Percentiles rank a stretch among this genome's conserved stretches.
Evolutionary conservation across 176 grass and related monocot genomes (phyloP).

Genomic region (Chloris gayana): DNA sequence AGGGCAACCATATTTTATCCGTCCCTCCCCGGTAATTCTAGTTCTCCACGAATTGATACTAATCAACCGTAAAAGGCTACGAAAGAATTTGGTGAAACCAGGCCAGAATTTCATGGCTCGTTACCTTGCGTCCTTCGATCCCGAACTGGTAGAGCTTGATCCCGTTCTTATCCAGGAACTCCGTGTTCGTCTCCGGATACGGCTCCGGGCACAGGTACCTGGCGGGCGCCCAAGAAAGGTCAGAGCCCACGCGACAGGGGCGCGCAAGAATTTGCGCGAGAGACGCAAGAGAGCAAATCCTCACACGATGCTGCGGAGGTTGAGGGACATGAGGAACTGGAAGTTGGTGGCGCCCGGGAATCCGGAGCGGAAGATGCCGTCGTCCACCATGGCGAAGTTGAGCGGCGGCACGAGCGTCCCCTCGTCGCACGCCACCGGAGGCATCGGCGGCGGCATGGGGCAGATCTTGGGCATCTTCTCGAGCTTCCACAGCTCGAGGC

Average conservation of each 20-base stretch:
- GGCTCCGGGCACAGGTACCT: constrained; percentile 78
- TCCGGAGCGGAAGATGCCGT: constrained; percentile 80
- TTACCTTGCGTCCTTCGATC: constrained; percentile 76
- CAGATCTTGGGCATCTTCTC: constrained; percentile 44
- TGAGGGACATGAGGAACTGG: constrained; percentile 66
- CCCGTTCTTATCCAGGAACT: constrained; percentile 59
- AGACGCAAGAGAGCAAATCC: background rate
- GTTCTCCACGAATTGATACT: constrained; percentile 8
- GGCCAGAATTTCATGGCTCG: background rate
- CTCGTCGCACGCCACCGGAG: constrained; percentile 16
- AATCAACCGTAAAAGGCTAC: background rate
- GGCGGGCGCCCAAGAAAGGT: constrained; percentile 18
- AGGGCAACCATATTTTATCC: constrained; percentile 27
- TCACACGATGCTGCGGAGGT: constrained; percentile 80
- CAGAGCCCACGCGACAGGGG: constrained; percentile 10
- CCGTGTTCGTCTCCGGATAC: constrained; percentile 62
- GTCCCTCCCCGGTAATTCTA: background rate
- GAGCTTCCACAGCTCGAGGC: constrained; percentile 54
- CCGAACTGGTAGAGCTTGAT: constrained; percentile 73
- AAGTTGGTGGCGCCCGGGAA: constrained; percentile 66
- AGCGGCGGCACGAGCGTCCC: constrained; percentile 61
- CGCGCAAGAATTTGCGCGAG: background rate
- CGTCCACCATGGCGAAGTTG: constrained; percentile 79
- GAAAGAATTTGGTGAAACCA: background rate
- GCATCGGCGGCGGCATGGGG: background rate